A percentile compares a stretch with the other conserved stretches of the same genome.
These are phyloP conservation scores for Ogataea methanolica DNA, from an alignment of 805 yeast genomes.

Conservation along the genomic window DNA sequence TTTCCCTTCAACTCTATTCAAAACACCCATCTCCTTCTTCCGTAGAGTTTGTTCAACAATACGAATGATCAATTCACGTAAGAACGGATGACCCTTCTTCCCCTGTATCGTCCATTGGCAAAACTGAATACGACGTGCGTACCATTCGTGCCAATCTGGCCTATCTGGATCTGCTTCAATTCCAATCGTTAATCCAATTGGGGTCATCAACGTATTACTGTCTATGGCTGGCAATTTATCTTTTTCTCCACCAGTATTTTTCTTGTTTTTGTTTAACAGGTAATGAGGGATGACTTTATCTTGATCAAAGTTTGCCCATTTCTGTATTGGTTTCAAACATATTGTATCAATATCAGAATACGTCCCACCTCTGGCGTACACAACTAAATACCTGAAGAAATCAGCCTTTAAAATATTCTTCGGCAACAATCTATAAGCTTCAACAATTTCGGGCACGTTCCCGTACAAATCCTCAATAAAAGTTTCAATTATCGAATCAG, in stretches of 20 bases:
- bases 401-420: conserved; percentile 83
- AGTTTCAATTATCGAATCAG: conserved; percentile 56
- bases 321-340: conserved; percentile 62
- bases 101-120: conserved; percentile 97
- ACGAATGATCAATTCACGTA: conserved; percentile 72
- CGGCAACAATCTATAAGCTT: conserved; percentile 77
- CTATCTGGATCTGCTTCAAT: conserved; percentile 97
- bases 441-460: conserved; percentile 69
- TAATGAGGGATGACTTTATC: conserved; percentile 1
- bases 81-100: conserved; percentile 86
- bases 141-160: conserved; percentile 90
- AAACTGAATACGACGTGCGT: conserved; percentile 87
- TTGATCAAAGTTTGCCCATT: conserved; percentile 63
- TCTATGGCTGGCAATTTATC: too few species aligned
- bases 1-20: conserved; percentile 47
- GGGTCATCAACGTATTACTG: conserved; percentile 17
- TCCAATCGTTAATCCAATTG: conserved; percentile 80
- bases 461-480: conserved; percentile 54
- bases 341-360: conserved; percentile 89
- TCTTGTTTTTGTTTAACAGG: too few species aligned
- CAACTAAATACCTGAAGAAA: conserved; percentile 82
- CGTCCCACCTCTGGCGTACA: conserved; percentile 89
- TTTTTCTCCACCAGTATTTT: too few species aligned
- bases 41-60: conserved; percentile 73
- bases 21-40: conserved; percentile 41